Evolutionary conservation across 257 asterid species (phyloP).

Genomic region (Nicotiana obtusifolia): DNA sequence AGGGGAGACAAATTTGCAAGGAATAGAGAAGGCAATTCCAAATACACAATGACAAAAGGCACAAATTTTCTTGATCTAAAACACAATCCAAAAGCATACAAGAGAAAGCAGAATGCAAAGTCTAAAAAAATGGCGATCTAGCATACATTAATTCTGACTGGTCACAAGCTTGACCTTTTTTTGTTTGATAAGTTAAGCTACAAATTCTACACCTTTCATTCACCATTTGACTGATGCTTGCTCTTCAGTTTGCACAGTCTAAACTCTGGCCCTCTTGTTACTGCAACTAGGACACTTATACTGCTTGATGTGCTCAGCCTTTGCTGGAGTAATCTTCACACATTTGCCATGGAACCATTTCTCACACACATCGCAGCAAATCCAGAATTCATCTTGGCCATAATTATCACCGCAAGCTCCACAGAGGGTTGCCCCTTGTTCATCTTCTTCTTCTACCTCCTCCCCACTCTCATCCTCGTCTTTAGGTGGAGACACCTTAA

Average conservation of each 20-base stretch:
- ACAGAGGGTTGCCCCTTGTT: slow-evolving; percentile 1
- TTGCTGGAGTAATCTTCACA: slow-evolving; percentile 13
- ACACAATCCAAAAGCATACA: background rate
- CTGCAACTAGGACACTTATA: too few species aligned
- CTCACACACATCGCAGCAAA: slow-evolving; percentile 7
- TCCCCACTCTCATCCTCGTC: slow-evolving; percentile 25
- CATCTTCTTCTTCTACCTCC: background rate
- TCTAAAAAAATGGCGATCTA: background rate
- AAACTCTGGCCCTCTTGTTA: too few species aligned
- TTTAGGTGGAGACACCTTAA: slow-evolving; percentile 31
- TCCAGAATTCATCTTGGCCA: slow-evolving; percentile 10
- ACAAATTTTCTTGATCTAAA: background rate
- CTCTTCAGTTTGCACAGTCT: background rate
- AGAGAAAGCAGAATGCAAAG: background rate
- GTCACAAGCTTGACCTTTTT: background rate
- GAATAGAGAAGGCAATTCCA: too few species aligned
- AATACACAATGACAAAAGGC: too few species aligned
- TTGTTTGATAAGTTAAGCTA: background rate
- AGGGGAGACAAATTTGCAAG: too few species aligned
- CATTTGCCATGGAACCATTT: slow-evolving; percentile 13
- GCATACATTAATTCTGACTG: background rate
- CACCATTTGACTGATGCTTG: background rate
- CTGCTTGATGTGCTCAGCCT: background rate
- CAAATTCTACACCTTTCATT: background rate
- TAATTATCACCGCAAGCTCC: slow-evolving; percentile 8